A percentile compares a stretch with the other conserved stretches of the same genome.
Conservation (phyloP, 164 flowering plant species). For the Chimonanthus salicifolius region DNA sequence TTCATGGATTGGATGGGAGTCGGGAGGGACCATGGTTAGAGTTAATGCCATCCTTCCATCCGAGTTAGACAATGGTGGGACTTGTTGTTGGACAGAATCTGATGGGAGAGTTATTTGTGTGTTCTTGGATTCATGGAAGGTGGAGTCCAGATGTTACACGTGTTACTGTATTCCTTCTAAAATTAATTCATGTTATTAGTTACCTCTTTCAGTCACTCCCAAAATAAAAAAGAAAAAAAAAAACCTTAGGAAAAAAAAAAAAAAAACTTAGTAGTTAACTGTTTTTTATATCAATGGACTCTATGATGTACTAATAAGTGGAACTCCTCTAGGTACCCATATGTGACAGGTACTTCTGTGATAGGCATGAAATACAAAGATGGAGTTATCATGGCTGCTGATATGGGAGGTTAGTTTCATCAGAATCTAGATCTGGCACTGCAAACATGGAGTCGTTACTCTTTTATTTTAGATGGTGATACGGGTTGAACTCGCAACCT, state of each 20-base stretch:
- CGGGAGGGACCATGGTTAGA: no score
- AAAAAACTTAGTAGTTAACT: no score
- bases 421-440: background rate
- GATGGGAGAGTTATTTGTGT: no score
- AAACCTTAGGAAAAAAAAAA: no score
- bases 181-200: background rate
- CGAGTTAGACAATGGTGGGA: no score
- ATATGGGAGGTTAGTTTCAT: constrained; percentile 74
- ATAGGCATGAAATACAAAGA: constrained; percentile 82
- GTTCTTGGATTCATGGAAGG: no score
- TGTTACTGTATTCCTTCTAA: no score
- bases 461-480: background rate
- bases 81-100: no score
- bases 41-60: no score
- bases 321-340: constrained; percentile 50
- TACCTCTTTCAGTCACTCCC: background rate
- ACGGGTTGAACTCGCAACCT: background rate
- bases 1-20: no score
- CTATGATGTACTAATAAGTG: background rate
- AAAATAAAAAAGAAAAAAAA: no score
- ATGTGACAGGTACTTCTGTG: constrained; percentile 92
- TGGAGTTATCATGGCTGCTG: constrained; percentile 88
- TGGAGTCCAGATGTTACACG: no score
- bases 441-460: background rate
- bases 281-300: background rate